Evolutionary conservation across 2,329 filamentous ascomycete species (phyloP), one percentile per base, ranked within the genome.

Genomic region (Penicillium oxalicum): DNA sequence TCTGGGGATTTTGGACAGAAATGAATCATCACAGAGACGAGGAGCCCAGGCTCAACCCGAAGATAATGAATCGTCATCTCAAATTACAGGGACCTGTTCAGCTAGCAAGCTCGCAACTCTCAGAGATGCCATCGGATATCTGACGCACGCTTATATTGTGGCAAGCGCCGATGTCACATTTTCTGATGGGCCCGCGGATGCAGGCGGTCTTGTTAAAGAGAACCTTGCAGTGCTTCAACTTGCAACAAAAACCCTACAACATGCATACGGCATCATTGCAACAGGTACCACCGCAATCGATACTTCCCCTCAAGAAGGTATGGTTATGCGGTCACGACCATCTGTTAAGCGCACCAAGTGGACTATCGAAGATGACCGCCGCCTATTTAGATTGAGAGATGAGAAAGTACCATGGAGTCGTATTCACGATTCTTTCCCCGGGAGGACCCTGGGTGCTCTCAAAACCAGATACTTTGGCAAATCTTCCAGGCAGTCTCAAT

Each of bases 221-320:
- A 43, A 43, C 39, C 41, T 49, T 12, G 36, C 32, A 5, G 47
- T 49, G 35, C 12, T 49, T 45, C 47, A 45, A 12, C 36, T 45
- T 33, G n/a, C 8, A 44, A 49, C 26, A 24, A 49, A 45, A 26
- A 36, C n/a, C 12, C 36, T 49, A 40, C 18, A 49, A 26, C 40
- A 49, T 37, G 41, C 28, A 36, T 49, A 49, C 28, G 28, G 47
- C 32, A 49, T 45, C n/a, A 40, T 49, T 18, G 41, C 36, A 35
- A 49, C 11, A 49, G 45, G 41, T 11, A 45, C 36, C 13, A 34
- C 12, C 18, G 27, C 11, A 49, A 33, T 36, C n/a, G 41, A 38
- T 11, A n/a, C 42, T 38, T 9, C 40, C 9, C 25, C 13, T 6
- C 45, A 12, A 26, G 2, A 48, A 38, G 25, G n/a, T 38, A 48